Evolutionary conservation across 345 rosid species (phyloP).

Genomic region (Pistacia vera): DNA sequence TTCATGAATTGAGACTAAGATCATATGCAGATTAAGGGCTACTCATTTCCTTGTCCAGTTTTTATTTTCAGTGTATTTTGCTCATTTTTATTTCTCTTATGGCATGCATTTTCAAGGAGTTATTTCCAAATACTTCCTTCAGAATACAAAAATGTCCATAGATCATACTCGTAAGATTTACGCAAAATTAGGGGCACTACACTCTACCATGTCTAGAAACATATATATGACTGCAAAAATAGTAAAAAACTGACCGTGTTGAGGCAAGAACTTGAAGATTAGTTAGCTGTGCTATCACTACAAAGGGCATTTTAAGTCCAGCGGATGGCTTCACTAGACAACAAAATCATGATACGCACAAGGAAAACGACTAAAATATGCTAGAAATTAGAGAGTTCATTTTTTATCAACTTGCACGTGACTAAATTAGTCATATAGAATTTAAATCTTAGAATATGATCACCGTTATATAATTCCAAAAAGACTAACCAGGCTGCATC

Average conservation of each 20-base stretch:
- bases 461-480: not conserved
- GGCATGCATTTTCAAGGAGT: not conserved
- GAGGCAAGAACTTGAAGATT: not conserved
- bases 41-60: no score
- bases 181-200: not conserved
- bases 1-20: not conserved
- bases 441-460: slow-evolving; percentile 3
- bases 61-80: not conserved
- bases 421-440: slow-evolving; percentile 1
- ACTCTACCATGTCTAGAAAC: slow-evolving; percentile 6
- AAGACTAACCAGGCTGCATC: slow-evolving; percentile 96
- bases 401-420: not conserved
- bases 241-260: not conserved
- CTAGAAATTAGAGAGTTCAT: not conserved
- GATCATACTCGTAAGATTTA: not conserved
- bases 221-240: not conserved
- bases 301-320: not conserved
- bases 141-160: not conserved
- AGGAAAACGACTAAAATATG: not conserved
- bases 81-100: not conserved
- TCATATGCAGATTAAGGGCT: not conserved
- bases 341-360: not conserved
- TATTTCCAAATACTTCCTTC: not conserved
- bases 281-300: not conserved
- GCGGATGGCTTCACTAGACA: not conserved